Evolutionary conservation across 2,329 filamentous ascomycete genomes (phyloP), one percentile per base, ranked within the genome.

Genomic region (Arthrocladium fulminans): DNA sequence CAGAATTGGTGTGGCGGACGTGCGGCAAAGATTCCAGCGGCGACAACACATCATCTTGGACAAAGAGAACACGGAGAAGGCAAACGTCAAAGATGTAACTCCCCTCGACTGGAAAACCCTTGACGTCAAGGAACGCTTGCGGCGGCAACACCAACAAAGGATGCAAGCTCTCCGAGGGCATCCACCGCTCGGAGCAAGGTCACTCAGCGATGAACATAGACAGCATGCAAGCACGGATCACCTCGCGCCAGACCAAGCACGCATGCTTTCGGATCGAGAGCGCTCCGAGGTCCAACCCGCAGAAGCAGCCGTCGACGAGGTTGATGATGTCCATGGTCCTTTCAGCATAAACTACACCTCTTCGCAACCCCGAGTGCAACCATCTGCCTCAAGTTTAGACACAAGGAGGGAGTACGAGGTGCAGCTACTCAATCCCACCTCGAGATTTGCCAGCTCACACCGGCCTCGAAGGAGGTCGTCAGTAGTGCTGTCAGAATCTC

Each of bases 1-100:
- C 13, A 63, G 67, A 52, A 67, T 67, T 38, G 71, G 71, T 6
- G 57, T 74, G 49, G 69, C 69, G 25, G 71, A 74, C 57, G 59
- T 73, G 42, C 70, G 71, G 32, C 68, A 68, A 50, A 60, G 59
- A n/a, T 73, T 72, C 50, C 56, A 63, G 24, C 65, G 71, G 41
- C 62, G 68, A 45, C 71, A 73, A 53, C 63, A 68, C 19, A 52
- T 73, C 12, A 50, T 57, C 8, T 50, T 63, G 17, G 55, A 61
- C 12, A 53, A 47, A n/a, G 48, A 54, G 8, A 50, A 49, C 29
- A 38, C 57, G 9, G 53, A 56, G 9, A 56, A 48, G 43, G 44
- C 54, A 4, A 44, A 54, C 9, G 27, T 58, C 9, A 51, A 57
- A 15, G 60, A 61, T 37, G 44, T 57, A 1, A 60, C 59, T 3